Percentiles rank a stretch among this genome's conserved stretches.
Evolutionary conservation across 2,329 filamentous ascomycete species (phyloP).

Genomic region (Phyllosticta citriasiana): DNA sequence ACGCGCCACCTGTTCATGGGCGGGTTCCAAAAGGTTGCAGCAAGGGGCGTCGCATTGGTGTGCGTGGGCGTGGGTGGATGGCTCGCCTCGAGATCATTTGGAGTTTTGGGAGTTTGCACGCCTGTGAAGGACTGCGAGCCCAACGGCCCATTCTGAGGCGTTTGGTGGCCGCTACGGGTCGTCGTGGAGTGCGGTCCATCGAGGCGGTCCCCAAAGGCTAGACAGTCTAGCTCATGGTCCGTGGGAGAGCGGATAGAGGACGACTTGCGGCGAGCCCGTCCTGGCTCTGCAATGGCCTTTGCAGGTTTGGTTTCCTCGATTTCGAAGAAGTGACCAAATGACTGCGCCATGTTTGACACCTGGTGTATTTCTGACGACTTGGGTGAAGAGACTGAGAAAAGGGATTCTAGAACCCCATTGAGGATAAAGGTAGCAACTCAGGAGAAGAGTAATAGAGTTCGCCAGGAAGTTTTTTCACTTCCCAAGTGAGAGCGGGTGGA

Average conservation of each 20-base stretch:
- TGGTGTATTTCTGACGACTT: background rate
- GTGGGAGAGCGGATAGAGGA: background rate
- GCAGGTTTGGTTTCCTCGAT: background rate
- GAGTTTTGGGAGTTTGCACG: constrained; percentile 14
- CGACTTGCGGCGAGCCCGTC: background rate
- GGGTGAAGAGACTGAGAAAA: background rate
- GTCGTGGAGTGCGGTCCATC: background rate
- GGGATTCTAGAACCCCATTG: background rate
- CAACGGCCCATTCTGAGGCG: background rate
- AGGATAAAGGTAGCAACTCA: background rate
- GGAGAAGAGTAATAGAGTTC: background rate
- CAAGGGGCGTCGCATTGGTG: constrained; percentile 31
- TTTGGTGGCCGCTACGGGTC: background rate
- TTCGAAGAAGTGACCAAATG: background rate
- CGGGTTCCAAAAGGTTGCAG: constrained; percentile 48
- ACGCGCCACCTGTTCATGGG: constrained; percentile 63
- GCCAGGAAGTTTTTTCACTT: background rate
- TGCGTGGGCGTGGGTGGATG: constrained; percentile 35
- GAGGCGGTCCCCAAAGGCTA: background rate
- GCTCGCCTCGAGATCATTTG: constrained; percentile 36
- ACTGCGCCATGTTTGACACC: background rate
- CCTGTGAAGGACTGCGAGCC: constrained; percentile 3
- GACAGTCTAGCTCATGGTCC: constrained; percentile 3
- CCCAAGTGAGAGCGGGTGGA: background rate
- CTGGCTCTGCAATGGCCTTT: background rate